Percentiles rank a stretch among this genome's conserved stretches.
Conservation (phyloP, 2,329 filamentous ascomycete species). For the Tolypocladium endophyticum region DNA sequence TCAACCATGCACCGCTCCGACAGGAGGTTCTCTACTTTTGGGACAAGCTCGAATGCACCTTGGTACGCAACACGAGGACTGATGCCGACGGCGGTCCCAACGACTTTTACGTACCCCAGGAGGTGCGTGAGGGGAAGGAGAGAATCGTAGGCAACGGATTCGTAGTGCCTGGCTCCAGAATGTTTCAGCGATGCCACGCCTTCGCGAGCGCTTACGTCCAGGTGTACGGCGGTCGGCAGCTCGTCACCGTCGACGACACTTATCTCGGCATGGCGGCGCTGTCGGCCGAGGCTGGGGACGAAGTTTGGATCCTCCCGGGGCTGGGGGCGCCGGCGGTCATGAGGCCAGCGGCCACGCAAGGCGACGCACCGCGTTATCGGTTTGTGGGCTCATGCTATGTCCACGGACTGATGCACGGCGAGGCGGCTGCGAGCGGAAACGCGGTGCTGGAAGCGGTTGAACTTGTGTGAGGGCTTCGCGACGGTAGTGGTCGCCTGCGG, state of each 20-base stretch:
- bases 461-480: not conserved
- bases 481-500: not conserved
- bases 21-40: slow-evolving; percentile 10
- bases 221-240: slow-evolving; percentile 12
- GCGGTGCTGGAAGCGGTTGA: slow-evolving; percentile 3
- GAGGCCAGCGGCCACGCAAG: not conserved
- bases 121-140: slow-evolving; percentile 7
- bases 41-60: slow-evolving; percentile 9
- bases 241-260: slow-evolving; percentile 8
- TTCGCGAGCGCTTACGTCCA: slow-evolving; percentile 8
- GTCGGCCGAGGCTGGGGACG: slow-evolving; percentile 7
- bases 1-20: slow-evolving; percentile 8
- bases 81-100: slow-evolving; percentile 6
- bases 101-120: slow-evolving; percentile 10
- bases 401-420: slow-evolving; percentile 12
- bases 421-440: slow-evolving; percentile 4
- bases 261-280: slow-evolving; percentile 10
- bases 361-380: not conserved
- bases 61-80: slow-evolving; percentile 6
- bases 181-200: slow-evolving; percentile 8
- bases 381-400: slow-evolving; percentile 11
- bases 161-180: slow-evolving; percentile 5
- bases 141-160: slow-evolving; percentile 10
- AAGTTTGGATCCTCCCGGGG: slow-evolving; percentile 13
- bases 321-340: slow-evolving; percentile 8